These are phyloP conservation scores for Hura crepitans DNA, from an alignment of 441 rosid species.

Conservation along the genomic window DNA sequence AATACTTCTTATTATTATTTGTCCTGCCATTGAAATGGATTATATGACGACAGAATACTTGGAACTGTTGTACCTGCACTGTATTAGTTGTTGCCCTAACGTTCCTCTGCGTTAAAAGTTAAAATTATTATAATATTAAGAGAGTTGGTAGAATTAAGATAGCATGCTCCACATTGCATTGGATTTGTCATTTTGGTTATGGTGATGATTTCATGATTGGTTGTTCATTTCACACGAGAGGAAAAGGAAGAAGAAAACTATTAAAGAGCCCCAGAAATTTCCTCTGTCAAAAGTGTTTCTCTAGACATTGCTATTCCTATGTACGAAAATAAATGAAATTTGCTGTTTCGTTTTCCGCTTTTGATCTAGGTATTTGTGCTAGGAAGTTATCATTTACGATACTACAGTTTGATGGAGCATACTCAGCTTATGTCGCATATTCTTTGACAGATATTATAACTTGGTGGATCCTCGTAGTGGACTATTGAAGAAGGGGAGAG, in stretches of 20 bases:
- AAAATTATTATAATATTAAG: not conserved
- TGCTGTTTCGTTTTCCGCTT: not conserved
- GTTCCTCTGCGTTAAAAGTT: too few species aligned
- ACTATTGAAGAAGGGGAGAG: conserved; percentile 78
- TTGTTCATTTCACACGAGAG: not conserved
- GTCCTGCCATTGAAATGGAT: not conserved
- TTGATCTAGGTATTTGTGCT: not conserved
- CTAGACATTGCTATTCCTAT: not conserved
- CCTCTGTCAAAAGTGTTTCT: not conserved
- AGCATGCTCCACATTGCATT: not conserved
- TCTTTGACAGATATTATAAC: conserved; percentile 61
- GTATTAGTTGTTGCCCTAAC: not conserved
- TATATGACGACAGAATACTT: not conserved
- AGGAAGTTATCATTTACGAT: not conserved
- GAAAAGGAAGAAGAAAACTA: not conserved
- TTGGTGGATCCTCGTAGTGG: conserved; percentile 70
- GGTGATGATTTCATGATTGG: not conserved
- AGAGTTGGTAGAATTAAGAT: not conserved
- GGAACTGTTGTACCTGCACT: not conserved
- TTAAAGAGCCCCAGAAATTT: too few species aligned
- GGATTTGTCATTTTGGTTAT: not conserved
- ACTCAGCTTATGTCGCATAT: conserved; percentile 13
- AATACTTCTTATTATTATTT: not conserved
- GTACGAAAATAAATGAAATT: not conserved
- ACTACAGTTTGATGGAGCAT: not conserved